These are phyloP conservation scores for Naganishia sp. DNA, from an alignment of 1,284 basidiomycete species.

Conservation along the genomic window DNA sequence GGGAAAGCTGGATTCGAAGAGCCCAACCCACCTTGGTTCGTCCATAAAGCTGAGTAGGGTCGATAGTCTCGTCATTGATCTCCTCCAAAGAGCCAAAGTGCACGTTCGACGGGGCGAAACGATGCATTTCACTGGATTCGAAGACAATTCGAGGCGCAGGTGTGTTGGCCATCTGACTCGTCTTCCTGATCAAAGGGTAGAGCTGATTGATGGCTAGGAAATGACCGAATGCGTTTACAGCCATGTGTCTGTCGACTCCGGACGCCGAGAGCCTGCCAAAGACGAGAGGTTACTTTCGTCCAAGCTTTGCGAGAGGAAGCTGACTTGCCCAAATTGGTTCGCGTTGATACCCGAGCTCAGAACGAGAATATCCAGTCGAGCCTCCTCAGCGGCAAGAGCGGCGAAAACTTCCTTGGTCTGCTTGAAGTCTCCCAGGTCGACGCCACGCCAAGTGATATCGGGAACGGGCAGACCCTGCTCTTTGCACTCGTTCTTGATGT, in stretches of 20 bases:
- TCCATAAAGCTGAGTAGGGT: constrained; percentile 53
- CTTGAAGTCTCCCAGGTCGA: constrained; percentile 55
- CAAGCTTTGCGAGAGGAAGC: constrained; percentile 29
- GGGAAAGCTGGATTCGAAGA: background rate
- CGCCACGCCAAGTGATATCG: constrained; percentile 54
- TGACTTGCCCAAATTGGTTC: constrained; percentile 51
- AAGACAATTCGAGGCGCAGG: constrained; percentile 55
- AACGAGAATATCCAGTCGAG: constrained; percentile 52
- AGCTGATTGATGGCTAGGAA: constrained; percentile 57
- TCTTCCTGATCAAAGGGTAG: constrained; percentile 56
- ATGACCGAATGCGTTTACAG: constrained; percentile 53
- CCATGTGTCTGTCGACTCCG: constrained; percentile 30
- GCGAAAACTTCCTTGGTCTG: constrained; percentile 55
- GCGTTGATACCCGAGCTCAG: constrained; percentile 52
- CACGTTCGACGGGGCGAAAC: constrained; percentile 39
- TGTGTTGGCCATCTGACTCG: constrained; percentile 44
- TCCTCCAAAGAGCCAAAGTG: constrained; percentile 55
- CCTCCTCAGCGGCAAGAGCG: constrained; percentile 48
- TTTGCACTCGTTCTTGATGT: constrained; percentile 48
- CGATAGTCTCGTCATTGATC: constrained; percentile 52
- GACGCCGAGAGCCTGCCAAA: background rate
- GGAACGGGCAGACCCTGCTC: constrained; percentile 40
- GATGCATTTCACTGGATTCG: constrained; percentile 56
- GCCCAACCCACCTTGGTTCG: constrained; percentile 49
- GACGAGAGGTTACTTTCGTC: background rate